phyloP scores from a whole-genome alignment of 202 grass and related monocot genomes.

The Bolboschoenoplectus hybrid region DNA sequence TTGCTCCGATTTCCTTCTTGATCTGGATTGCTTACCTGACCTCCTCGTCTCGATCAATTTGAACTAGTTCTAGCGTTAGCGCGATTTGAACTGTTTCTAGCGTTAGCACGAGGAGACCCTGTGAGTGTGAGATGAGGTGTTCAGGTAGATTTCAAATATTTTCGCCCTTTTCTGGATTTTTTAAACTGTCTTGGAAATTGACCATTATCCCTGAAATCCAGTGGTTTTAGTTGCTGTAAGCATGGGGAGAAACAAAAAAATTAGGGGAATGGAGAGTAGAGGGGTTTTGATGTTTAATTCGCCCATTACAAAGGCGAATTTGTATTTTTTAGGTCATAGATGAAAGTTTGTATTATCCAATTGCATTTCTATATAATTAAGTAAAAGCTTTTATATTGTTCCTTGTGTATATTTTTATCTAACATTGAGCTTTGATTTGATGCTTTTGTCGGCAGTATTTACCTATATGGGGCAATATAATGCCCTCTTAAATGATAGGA shows the following conservation, averaged over 20 bases:
- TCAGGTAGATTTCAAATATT: slow-evolving; percentile 6
- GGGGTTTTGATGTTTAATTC: neutral
- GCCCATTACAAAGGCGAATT: neutral
- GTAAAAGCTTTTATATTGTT: neutral
- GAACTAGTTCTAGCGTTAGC: neutral
- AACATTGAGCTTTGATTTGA: neutral
- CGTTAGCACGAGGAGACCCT: too few species aligned
- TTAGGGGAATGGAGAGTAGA: neutral
- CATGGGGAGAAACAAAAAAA: neutral
- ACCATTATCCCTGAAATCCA: neutral
- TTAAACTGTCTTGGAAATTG: neutral
- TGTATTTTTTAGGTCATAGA: neutral
- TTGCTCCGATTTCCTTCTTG: slow-evolving; percentile 34
- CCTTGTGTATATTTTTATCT: neutral
- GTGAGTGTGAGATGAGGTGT: slow-evolving; percentile 14
- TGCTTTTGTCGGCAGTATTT: neutral
- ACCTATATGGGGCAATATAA: neutral
- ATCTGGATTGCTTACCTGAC: slow-evolving; percentile 3
- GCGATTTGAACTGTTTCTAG: slow-evolving; percentile 10
- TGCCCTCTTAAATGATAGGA: neutral
- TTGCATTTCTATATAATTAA: slow-evolving; percentile 19
- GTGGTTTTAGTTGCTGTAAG: slow-evolving; percentile 1
- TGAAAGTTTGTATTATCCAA: slow-evolving; percentile 8
- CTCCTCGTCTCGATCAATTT: slow-evolving; percentile 12
- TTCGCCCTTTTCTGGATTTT: neutral